A percentile compares a stretch with the other conserved stretches of the same genome.
These are phyloP conservation scores for Penicillium rolfsii DNA, from an alignment of 2,329 filamentous ascomycete genomes.

Conservation along the genomic window DNA sequence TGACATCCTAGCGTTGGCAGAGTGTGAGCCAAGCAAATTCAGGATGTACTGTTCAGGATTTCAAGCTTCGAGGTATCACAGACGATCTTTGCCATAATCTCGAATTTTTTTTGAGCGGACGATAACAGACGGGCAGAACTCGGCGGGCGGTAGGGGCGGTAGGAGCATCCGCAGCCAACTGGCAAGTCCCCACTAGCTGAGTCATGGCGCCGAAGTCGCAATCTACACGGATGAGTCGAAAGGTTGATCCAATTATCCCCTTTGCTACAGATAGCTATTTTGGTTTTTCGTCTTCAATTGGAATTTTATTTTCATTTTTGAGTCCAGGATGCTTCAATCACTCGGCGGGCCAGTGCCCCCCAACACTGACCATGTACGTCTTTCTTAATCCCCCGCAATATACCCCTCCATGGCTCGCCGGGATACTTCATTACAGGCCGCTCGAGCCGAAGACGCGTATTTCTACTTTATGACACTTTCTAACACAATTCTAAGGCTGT, in stretches of 20 bases:
- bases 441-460: not conserved
- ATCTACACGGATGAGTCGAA: conserved; percentile 14
- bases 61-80: not conserved
- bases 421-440: not conserved
- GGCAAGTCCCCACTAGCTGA: conserved; percentile 10
- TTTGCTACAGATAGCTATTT: conserved; percentile 1
- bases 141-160: conserved; percentile 5
- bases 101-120: conserved; percentile 28
- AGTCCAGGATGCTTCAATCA: conserved; percentile 40
- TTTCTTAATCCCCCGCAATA: conserved; percentile 23
- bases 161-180: not conserved
- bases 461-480: not conserved
- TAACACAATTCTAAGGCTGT: conserved; percentile 68
- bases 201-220: conserved; percentile 31
- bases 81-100: conserved; percentile 9
- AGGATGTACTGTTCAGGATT: not conserved
- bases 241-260: conserved; percentile 6
- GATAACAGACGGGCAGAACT: conserved; percentile 20
- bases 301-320: conserved; percentile 12
- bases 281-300: conserved; percentile 12
- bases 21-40: not conserved
- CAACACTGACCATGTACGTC: conserved; percentile 75
- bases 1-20: conserved; percentile 33
- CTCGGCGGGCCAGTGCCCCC: conserved; percentile 74
- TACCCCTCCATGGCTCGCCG: conserved; percentile 25